Base-by-base conservation (phyloP, 1,284 basidiomycete genomes). In the Jaminaea rosea region DNA sequence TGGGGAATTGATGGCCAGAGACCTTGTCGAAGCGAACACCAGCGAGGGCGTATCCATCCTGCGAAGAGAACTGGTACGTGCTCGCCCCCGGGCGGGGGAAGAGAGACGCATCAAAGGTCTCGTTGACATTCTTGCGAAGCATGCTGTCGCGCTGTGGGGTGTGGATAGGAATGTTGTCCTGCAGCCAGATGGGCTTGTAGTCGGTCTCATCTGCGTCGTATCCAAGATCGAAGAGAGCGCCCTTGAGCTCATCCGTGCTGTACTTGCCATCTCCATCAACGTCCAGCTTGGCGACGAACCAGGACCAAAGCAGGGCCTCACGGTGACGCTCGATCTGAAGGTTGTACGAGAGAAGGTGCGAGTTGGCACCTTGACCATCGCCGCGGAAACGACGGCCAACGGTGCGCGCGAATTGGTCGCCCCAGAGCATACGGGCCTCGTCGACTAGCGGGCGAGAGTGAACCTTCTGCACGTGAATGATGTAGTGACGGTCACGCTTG, bases 281-380 rank as follows among this genome's bases (percentile, higher is more conserved):
- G 42, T 69, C 66, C 24, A 60, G 24, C 28, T 27, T 52, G 0
- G 61, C 49, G 39, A 69, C 52, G 46, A 69, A 57, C 44, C 58
- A 67, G 46, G 48, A 55, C 67, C 67, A 69, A 17, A 69, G 56
- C 24, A 66, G 23, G 3, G 67, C 67, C 48, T 69, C 65, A 2
- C 65, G 56, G 44, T 69, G 67, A 3, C 65, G 50, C 45, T 69
- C 65, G 10, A 69, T 47, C 3, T 60, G 56, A 44, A 56, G 56
- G 51, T 63, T 59, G 50, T 61, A 59, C 10, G 55, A 26, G 1
- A 67, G 44, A 27, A 62, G 59, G 26, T 62, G 60, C 2, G 55
- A 48, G 24, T 58, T 58, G 11, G 59, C 29, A 39, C 56, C 59
- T 31, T 54, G 49, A n/a, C 56, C 60, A 2, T 45, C 37, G 6